A percentile compares a stretch with the other conserved stretches of the same genome.
These are phyloP conservation scores for Plasmodium adleri DNA, from an alignment of 169 alveolate genomes.

Conservation along the genomic window DNA sequence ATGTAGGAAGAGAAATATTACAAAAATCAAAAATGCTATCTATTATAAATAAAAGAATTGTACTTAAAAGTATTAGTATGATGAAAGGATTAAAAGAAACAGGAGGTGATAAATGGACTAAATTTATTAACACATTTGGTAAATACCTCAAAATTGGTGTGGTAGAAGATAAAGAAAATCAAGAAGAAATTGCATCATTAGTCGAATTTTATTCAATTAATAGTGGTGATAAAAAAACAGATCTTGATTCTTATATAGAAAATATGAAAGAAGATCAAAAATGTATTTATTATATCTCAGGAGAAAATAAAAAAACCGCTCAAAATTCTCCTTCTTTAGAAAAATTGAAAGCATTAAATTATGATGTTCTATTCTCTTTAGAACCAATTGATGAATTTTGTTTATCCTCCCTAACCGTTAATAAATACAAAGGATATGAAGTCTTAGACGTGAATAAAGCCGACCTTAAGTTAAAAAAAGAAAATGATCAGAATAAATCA, in stretches of 20 bases:
- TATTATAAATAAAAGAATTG: conserved; percentile 95
- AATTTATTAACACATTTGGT: conserved; percentile 94
- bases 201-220: conserved; percentile 92
- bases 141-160: conserved; percentile 96
- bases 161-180: conserved; percentile 96
- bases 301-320: conserved; percentile 93
- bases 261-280: conserved; percentile 95
- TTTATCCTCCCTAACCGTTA: conserved; percentile 90
- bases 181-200: conserved; percentile 94
- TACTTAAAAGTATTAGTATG: conserved; percentile 94
- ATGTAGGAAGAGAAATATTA: conserved; percentile 97
- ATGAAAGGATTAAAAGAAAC: conserved; percentile 88
- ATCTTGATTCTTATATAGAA: conserved; percentile 94
- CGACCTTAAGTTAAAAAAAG: conserved; percentile 93
- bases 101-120: conserved; percentile 90
- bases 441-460: conserved; percentile 95
- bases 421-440: conserved; percentile 93
- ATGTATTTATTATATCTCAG: conserved; percentile 95
- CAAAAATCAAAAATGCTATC: conserved; percentile 95
- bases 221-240: conserved; percentile 84
- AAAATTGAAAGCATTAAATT: conserved; percentile 91
- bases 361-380: conserved; percentile 94
- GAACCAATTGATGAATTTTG: conserved; percentile 98
- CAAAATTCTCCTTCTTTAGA: conserved; percentile 95
- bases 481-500: conserved; percentile 79